Conservation (phyloP, 2,329 filamentous ascomycete genomes). For the Talaromyces islandicus region DNA sequence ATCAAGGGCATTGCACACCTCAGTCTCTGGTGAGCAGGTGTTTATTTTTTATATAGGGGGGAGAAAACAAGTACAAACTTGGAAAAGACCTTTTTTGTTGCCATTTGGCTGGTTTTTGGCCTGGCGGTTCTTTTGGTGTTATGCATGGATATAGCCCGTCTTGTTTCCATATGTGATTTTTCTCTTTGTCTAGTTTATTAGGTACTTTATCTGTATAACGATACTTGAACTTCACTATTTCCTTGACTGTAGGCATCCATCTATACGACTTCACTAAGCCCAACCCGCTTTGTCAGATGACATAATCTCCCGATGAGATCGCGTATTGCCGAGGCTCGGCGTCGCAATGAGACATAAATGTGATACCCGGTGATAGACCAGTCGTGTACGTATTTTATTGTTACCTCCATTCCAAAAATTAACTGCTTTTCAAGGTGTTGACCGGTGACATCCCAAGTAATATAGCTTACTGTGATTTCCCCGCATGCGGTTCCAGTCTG, state of each 20-base stretch:
- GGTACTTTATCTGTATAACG: slow-evolving; percentile 31
- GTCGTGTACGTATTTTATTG: not conserved
- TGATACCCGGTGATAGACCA: not conserved
- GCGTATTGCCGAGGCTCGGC: slow-evolving; percentile 15
- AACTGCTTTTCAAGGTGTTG: not conserved
- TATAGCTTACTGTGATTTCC: not conserved
- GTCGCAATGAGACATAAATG: not conserved
- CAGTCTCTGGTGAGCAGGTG: not conserved
- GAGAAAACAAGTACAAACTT: not conserved
- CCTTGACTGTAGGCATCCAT: not conserved
- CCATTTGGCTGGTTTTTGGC: not conserved
- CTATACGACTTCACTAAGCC: not conserved
- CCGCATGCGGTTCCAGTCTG: not conserved
- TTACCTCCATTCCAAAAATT: not conserved
- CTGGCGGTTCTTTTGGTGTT: slow-evolving; percentile 15
- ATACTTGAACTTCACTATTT: slow-evolving; percentile 12
- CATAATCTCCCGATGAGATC: slow-evolving; percentile 9
- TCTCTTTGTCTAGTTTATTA: slow-evolving; percentile 28
- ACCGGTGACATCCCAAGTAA: not conserved
- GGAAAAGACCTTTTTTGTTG: not conserved
- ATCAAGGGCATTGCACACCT: not conserved
- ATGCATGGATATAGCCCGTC: slow-evolving; percentile 36
- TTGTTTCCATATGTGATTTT: slow-evolving; percentile 22
- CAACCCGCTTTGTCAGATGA: slow-evolving; percentile 4
- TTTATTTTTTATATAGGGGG: not conserved